Base-by-base conservation (phyloP, 2,329 filamentous ascomycete genomes). In the Ophiostoma sp. region DNA sequence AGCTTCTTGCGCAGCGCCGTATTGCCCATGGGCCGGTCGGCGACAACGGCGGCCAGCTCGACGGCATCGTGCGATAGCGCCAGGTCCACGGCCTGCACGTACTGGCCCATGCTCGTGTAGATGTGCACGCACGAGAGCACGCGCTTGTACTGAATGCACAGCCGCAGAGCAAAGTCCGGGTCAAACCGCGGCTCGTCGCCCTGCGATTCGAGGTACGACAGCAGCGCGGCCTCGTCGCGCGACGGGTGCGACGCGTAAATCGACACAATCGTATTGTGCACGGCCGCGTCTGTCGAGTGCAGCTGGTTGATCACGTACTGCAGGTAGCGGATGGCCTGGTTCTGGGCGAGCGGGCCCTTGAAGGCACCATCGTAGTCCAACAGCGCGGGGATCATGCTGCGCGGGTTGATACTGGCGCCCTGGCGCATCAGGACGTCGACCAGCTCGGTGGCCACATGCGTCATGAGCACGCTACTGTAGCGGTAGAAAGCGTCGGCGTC, bases 381-480 rank as follows among this genome's bases (percentile, higher is more conserved):
- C 74, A 99, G 86, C 0, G 95, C 96, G 1, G 96, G 97, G 68
- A 99, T 98, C 68, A 99, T 88, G 77, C 92, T 94, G 73, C 94
- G 91, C 1, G 94, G 90, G 78, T 97, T 91, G 31, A 99, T 87
- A 75, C 94, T 93, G 5, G 90, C 87, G 7, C 90, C 87, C 79
- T 98, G 95, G 48, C 96, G 90, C 93, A 97, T 98, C 79, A 99
- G 84, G 45, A 99, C 94, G 77, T 99, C 95, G n/a, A 98, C 92
- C 31, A 97, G 85, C 70, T 97, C 95, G 6, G 91, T 88, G 0
- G 95, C 90, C 3, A 91, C 91, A 80, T 98, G 93, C 19, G 91
- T 92, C 92, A 99, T 97, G 66, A 99, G 87, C n/a, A 98, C 95
- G 78, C 92, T 97, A 84, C 94, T 96, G 81, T 98, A 98, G 76